A percentile compares a stretch with the other conserved stretches of the same genome.
phyloP scores from a whole-genome alignment of 352 stramenopile species.

The Elongisporangium anandrum region DNA sequence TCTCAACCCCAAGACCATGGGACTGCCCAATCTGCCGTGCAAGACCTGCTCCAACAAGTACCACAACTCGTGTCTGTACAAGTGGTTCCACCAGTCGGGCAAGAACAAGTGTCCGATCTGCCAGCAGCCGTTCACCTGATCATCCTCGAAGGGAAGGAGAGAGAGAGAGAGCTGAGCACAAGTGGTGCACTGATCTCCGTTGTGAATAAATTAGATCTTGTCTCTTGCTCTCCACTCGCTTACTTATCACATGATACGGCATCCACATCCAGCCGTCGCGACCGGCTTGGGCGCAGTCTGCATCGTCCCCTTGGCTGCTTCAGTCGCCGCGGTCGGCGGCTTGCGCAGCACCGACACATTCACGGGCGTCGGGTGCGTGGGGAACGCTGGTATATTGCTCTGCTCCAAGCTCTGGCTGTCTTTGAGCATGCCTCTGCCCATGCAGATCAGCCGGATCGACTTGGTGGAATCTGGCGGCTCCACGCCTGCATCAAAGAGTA shows the following conservation, averaged over 20 bases:
- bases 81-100: constrained; percentile 92
- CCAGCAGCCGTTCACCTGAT: constrained; percentile 85
- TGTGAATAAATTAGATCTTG: constrained; percentile 28
- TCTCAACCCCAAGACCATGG: constrained; percentile 89
- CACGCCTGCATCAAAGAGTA: constrained; percentile 27
- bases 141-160: not conserved
- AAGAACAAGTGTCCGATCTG: constrained; percentile 94
- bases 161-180: not conserved
- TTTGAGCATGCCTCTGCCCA: constrained; percentile 92
- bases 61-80: constrained; percentile 92
- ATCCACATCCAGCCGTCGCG: constrained; percentile 55
- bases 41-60: constrained; percentile 93
- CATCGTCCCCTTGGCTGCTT: constrained; percentile 17
- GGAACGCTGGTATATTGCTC: constrained; percentile 87
- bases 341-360: constrained; percentile 88
- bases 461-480: constrained; percentile 42
- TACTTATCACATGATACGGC: constrained; percentile 37
- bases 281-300: constrained; percentile 25
- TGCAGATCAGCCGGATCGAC: constrained; percentile 91
- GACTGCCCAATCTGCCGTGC: constrained; percentile 82
- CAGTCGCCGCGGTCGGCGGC: constrained; percentile 19
- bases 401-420: constrained; percentile 83
- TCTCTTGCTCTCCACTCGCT: too few species aligned
- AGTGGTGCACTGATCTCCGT: not conserved
- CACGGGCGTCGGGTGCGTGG: constrained; percentile 93